Percentiles rank a stretch among this genome's conserved stretches.
These are phyloP conservation scores for bread wheat (Triticum aestivum) DNA, from an alignment of 176 grass and related monocot genomes.

Conservation along the genomic window IWGSC_CS_RefSeq_v2.1 NC_057794.1:388339233-388339732, in stretches of 20 bases:
- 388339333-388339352: slow-evolving; percentile 71
- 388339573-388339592: slow-evolving; percentile 94
- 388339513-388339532: slow-evolving; percentile 94
- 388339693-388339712: slow-evolving; percentile 95
- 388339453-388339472: not conserved
- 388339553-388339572: slow-evolving; percentile 81
- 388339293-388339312: slow-evolving; percentile 67
- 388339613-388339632: slow-evolving; percentile 51
- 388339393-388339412: not conserved
- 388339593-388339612: slow-evolving; percentile 68
- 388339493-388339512: slow-evolving; percentile 11
- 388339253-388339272: slow-evolving; percentile 78
- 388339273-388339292: slow-evolving; percentile 89
- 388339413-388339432: not conserved
- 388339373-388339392: slow-evolving; percentile 58
- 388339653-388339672: slow-evolving; percentile 83
- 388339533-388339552: slow-evolving; percentile 76
- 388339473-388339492: not conserved
- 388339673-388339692: slow-evolving; percentile 99
- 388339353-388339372: slow-evolving; percentile 79
- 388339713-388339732: not conserved
- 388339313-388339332: slow-evolving; percentile 78
- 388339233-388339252: slow-evolving; percentile 79
- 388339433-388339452: not conserved
- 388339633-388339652: slow-evolving; percentile 76